phyloP scores from a whole-genome alignment of 768 basidiomycete species.

The Tremella fuciformis region DNA sequence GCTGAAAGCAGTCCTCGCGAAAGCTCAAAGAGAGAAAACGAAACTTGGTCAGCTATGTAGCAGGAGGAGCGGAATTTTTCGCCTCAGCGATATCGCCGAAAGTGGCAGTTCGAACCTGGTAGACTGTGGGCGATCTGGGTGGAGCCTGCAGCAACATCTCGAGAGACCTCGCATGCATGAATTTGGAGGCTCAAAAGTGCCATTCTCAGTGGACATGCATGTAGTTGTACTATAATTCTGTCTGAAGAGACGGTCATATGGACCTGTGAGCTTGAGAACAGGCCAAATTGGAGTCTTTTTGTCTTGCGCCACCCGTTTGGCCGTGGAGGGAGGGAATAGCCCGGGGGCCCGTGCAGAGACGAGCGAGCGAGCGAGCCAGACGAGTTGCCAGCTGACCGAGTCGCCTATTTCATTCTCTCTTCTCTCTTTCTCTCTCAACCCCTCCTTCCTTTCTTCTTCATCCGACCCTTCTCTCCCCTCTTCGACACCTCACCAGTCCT shows the following conservation, averaged over 20 bases:
- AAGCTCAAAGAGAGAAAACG: neutral
- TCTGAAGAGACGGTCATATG: too few species aligned
- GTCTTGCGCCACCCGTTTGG: too few species aligned
- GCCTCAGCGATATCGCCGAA: neutral
- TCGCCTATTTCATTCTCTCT: neutral
- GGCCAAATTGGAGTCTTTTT: too few species aligned
- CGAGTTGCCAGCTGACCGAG: too few species aligned
- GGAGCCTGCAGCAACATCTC: neutral
- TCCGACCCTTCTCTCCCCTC: slow-evolving; percentile 6
- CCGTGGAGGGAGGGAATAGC: too few species aligned
- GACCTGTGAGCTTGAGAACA: too few species aligned
- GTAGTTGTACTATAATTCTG: too few species aligned
- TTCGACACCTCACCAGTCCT: neutral
- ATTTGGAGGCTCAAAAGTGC: too few species aligned
- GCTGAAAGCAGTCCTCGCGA: slow-evolving; percentile 9
- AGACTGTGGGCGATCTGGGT: neutral
- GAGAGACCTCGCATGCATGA: too few species aligned
- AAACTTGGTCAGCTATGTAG: neutral
- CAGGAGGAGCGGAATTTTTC: slow-evolving; percentile 2
- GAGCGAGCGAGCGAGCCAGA: too few species aligned
- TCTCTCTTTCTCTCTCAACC: neutral
- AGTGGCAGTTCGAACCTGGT: slow-evolving; percentile 2
- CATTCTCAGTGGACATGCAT: too few species aligned
- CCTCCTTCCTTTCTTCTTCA: slow-evolving; percentile 8
- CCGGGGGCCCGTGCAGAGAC: too few species aligned